Conservation (phyloP, 2,329 filamentous ascomycete species). For the Dactylellina drechsleri region DNA sequence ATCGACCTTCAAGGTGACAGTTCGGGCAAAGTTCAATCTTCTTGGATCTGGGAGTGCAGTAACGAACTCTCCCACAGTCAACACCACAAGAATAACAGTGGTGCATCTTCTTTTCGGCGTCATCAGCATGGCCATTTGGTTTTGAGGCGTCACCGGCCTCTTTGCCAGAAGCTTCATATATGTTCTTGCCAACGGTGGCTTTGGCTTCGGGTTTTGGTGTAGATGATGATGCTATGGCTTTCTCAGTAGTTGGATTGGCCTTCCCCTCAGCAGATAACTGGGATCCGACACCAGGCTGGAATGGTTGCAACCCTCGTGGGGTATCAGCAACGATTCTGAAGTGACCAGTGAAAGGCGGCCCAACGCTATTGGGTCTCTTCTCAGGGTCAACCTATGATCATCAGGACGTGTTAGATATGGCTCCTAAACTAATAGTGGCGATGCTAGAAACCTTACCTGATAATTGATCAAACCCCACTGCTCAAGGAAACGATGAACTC, state of each 20-base stretch:
- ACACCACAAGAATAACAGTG: conserved; percentile 92
- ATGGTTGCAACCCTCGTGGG: conserved; percentile 90
- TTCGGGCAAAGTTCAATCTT: conserved; percentile 81
- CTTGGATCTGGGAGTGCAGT: conserved; percentile 73
- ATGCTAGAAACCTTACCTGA: conserved; percentile 71
- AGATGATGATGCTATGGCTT: conserved; percentile 72
- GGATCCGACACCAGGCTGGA: conserved; percentile 87
- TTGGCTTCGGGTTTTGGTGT: conserved; percentile 82
- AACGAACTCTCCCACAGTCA: conserved; percentile 80
- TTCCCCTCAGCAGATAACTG: conserved; percentile 69
- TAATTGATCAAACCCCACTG: conserved; percentile 99
- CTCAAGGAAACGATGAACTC: conserved; percentile 95
- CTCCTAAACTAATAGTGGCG: no score
- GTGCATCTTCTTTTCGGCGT: conserved; percentile 69
- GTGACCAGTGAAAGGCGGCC: conserved; percentile 95
- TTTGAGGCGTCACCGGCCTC: conserved; percentile 78
- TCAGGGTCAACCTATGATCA: conserved; percentile 85
- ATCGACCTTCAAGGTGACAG: conserved; percentile 85
- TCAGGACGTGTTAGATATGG: no score
- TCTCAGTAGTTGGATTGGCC: conserved; percentile 75
- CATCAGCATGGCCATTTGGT: conserved; percentile 70
- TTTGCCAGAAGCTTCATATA: conserved; percentile 92
- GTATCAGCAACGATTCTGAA: conserved; percentile 97
- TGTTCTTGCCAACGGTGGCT: conserved; percentile 91
- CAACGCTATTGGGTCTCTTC: conserved; percentile 91